Conservation (phyloP, 2,329 filamentous ascomycete species). For the Trichoderma sp. region DNA sequence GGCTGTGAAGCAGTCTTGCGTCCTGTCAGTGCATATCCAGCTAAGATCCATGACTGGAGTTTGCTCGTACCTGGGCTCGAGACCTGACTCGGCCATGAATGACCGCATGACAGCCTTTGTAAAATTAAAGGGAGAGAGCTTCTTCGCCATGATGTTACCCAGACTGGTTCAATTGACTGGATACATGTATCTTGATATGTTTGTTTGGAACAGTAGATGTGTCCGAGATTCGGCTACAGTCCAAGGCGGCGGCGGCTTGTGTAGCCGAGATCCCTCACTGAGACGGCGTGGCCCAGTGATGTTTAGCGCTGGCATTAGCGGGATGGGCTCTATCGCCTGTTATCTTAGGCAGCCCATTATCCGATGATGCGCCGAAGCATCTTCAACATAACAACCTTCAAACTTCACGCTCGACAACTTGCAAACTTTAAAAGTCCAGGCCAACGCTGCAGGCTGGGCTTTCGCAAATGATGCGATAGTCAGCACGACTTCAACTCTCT, state of each 20-base stretch:
- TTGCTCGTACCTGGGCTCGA: slow-evolving; percentile 76
- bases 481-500: not conserved
- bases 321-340: not conserved
- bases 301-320: not conserved
- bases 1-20: slow-evolving; percentile 35
- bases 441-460: slow-evolving; percentile 5
- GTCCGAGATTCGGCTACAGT: not conserved
- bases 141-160: slow-evolving; percentile 36
- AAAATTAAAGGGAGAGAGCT: slow-evolving; percentile 39
- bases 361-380: slow-evolving; percentile 10
- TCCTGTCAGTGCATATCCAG: not conserved
- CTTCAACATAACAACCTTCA: not conserved
- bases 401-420: not conserved
- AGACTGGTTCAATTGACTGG: not conserved
- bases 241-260: not conserved
- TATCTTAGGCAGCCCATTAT: not conserved
- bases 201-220: not conserved
- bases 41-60: not conserved
- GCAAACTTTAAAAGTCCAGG: not conserved
- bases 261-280: not conserved
- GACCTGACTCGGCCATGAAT: slow-evolving; percentile 80
- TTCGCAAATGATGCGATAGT: slow-evolving; percentile 16
- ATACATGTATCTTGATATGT: not conserved
- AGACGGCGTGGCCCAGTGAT: not conserved
- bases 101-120: slow-evolving; percentile 63